These are phyloP conservation scores for Phytopythium helicoides DNA, from an alignment of 352 stramenopile species.

Conservation along the genomic window DNA sequence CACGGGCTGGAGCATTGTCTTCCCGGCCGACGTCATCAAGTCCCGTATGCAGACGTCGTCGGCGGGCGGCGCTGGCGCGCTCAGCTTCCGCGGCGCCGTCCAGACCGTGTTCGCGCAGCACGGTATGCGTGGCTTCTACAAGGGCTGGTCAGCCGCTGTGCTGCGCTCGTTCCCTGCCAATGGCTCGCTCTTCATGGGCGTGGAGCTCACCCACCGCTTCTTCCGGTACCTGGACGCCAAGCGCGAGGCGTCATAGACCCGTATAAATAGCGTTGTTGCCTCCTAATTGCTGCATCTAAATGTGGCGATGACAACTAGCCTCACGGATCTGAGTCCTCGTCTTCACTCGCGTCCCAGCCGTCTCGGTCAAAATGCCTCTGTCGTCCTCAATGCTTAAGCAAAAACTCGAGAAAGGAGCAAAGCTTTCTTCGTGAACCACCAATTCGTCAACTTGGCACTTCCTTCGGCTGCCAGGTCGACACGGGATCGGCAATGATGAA, in stretches of 20 bases:
- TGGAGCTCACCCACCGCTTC: conserved; percentile 84
- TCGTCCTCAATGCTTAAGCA: too few relatives aligned
- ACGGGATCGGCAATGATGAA: not conserved
- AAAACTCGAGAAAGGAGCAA: too few relatives aligned
- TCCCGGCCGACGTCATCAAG: conserved; percentile 86
- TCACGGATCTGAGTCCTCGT: conserved; percentile 2
- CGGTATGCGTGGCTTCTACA: conserved; percentile 81
- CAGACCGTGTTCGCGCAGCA: conserved; percentile 60
- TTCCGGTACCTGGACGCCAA: conserved; percentile 59
- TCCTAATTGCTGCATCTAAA: not conserved
- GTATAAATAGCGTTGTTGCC: conserved; percentile 3
- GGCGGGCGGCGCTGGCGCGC: conserved; percentile 12
- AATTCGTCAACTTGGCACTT: too few relatives aligned
- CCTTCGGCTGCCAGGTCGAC: not conserved
- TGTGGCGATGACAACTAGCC: not conserved
- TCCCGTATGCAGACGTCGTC: conserved; percentile 73
- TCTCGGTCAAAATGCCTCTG: too few relatives aligned
- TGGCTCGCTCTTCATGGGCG: conserved; percentile 86
- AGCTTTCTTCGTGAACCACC: too few relatives aligned
- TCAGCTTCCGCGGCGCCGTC: conserved; percentile 48
- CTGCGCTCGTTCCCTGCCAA: conserved; percentile 87
- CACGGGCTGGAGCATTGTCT: conserved; percentile 84
- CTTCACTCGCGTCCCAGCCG: not conserved
- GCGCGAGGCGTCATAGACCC: conserved; percentile 7
- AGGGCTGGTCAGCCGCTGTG: conserved; percentile 81